A percentile compares a stretch with the other conserved stretches of the same genome.
phyloP scores from a whole-genome alignment of 805 yeast genomes.

The Candida patagonica region DNA sequence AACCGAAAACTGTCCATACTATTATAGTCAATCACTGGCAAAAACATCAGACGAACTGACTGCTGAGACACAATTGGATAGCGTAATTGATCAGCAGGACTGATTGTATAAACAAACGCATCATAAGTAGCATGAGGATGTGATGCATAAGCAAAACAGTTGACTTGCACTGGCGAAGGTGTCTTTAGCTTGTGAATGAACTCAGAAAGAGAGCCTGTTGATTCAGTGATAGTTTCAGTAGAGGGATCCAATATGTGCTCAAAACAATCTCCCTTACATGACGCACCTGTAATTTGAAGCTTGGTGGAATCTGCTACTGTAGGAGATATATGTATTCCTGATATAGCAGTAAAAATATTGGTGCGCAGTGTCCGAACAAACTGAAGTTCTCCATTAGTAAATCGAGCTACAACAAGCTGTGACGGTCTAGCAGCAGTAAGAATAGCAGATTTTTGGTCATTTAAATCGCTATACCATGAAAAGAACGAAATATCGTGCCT shows the following conservation, averaged over 20 bases:
- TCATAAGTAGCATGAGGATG: slow-evolving; percentile 16
- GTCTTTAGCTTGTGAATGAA: not conserved
- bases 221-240: not conserved
- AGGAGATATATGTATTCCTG: not conserved
- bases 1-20: slow-evolving; percentile 1
- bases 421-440: slow-evolving; percentile 9
- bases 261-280: slow-evolving; percentile 11
- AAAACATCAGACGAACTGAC: slow-evolving; percentile 12
- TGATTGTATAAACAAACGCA: slow-evolving; percentile 13
- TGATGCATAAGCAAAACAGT: slow-evolving; percentile 11
- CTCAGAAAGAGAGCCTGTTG: not conserved
- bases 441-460: not conserved
- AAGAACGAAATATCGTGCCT: slow-evolving; percentile 7
- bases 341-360: slow-evolving; percentile 1
- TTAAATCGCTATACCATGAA: slow-evolving; percentile 6
- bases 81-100: slow-evolving; percentile 13
- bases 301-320: not conserved
- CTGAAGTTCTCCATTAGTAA: not conserved
- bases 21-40: slow-evolving; percentile 7
- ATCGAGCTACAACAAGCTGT: slow-evolving; percentile 6
- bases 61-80: slow-evolving; percentile 17
- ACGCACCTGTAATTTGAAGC: slow-evolving; percentile 6
- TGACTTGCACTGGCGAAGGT: slow-evolving; percentile 7
- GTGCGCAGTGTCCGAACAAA: not conserved
- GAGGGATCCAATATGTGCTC: slow-evolving; percentile 1